Base-by-base conservation (phyloP, 179 eudicot genomes). In the Spinacia oleracea region DNA sequence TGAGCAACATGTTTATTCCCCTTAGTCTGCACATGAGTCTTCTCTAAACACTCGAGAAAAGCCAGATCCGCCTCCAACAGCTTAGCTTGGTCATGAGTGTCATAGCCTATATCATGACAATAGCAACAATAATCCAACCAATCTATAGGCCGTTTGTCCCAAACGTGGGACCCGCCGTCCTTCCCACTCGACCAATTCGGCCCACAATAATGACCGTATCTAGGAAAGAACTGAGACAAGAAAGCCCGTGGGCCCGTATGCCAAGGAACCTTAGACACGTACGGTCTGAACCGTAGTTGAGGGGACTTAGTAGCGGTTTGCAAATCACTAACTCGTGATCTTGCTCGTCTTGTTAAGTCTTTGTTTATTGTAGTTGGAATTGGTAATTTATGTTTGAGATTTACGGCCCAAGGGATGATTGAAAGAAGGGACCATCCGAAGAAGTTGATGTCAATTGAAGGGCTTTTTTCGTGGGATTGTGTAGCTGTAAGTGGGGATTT, bases 101-200 rank as follows among this genome's bases (percentile, higher is more conserved):
- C 99, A 70, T 96, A 96, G 15, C 99, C 99, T 55, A 96, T 96
- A 74, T 96, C 99, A 78, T 96, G 99, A 75, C 99, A 96, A 72
- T 96, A 96, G 84, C 99, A 96, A 79, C 98, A 96, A 79, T 85
- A 96, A 75, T 96, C 99, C 89, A 96, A 82, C 98, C 98, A 93
- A 87, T 96, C 99, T 69, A 93, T 93, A 4, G 99, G 98, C 4
- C 99, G 87, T 79, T 84, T 89, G 88, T 96, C 99, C 99, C 99
- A 96, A 2, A 96, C 79, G 45, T 77, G 91, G 20, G 98, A 89
- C 67, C 99, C 99, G 31, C 88, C 84, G 70, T 92, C 93, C 82
- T 89, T 96, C 63, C 99, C 99, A 81, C 99, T 96, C 0, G 99
- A 96, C 99, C 99, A 96, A 85, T 96, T 96, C 34, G 99, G 99